Evolutionary conservation across 2,329 filamentous ascomycete species (phyloP), one percentile per base, ranked within the genome.

Genomic region (Xylariaceae sp.): DNA sequence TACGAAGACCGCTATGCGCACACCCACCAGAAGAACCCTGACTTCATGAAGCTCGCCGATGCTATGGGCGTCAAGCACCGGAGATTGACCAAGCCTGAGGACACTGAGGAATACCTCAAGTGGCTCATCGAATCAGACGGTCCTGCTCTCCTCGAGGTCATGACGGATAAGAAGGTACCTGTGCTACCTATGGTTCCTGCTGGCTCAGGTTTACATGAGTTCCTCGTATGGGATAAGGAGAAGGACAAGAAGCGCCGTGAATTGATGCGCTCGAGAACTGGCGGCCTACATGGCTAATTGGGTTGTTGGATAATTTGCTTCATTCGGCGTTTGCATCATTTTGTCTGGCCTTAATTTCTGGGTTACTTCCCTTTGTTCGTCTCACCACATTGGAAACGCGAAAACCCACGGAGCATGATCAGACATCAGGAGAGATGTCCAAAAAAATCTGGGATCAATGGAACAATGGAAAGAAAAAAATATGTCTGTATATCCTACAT

Each of bases 101-200:
- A 96, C 61, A 82, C 95, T 4, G 82, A 87, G 59, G 88, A 88
- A 51, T 86, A 84, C 69, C 80, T 99, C 64, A 85, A 88, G 76
- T 97, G 94, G 91, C 82, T 97, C 73, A 89, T 97, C 67, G 83
- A 92, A 69, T 86, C 84, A 4, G 89, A 97, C 35, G 94, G 93
- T n/a, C 94, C 94, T 17, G 92, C 92, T 47, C 82, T 97, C 64
- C 81, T 99, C 61, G 93, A 97, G 78, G 88, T 99, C 56, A 82
- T 96, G 55, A 94, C 90, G 3, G 94, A 97, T 75, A 88, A 88
- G 78, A 88, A 94, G 83, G 88, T 94, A 30, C 93, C 93, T 51
- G 93, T 99, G n/a, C 78, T 97, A 70, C 94, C 94, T 44, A 97
- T 97, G 94, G 94, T 99, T 51, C 93, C 93, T 2, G 88, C 85